Base-by-base conservation (phyloP, 257 asterid species). In the Agastache rugosa region DNA sequence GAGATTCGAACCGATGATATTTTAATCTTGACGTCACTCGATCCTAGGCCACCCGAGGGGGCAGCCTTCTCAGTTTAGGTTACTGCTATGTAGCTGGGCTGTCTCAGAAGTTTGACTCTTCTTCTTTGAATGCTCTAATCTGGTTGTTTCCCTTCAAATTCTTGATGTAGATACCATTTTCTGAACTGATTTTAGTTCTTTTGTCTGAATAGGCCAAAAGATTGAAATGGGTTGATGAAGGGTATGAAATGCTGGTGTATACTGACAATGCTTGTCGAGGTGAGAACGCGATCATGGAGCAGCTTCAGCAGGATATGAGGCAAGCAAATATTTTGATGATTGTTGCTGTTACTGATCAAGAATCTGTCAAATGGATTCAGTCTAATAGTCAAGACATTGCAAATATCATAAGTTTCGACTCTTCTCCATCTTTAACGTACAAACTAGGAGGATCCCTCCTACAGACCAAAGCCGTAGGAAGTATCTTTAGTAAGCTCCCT, bases 191-290 rank as follows among this genome's bases (percentile, higher is more conserved):
- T 27, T 4, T 71, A 58, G 44, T 9, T 64, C 6, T 15, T 63
- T 56, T 63, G 9, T 74, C 12, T 62, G 44, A 67, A 54, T 81
- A 91, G 98, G 98, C 90, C 60, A 74, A 83, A 77, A 88, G 83
- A 76, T 79, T 93, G 86, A 88, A 85, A 82, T 91, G 95, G 96
- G 92, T 93, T 60, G 98, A 91, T 79, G 95, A 91, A 83, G 89
- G 79, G 41, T 90, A 66, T 53, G 93, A 90, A 80, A 93, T 91
- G 97, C 65, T 77, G 71, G 97, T 90, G 44, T 91, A 78, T 72
- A 77, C 82, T 0, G 97, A 93, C 80, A 75, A 67, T 60, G 35
- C 73, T 15, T 60, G 65, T 59, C 81, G 74, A 70, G 78, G 61
- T 48, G 71, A 80, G 42, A 65, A 82, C 63, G 78, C 69, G 48